Base-by-base conservation (phyloP, 2,329 filamentous ascomycete genomes). In the Phoma sp. region DNA sequence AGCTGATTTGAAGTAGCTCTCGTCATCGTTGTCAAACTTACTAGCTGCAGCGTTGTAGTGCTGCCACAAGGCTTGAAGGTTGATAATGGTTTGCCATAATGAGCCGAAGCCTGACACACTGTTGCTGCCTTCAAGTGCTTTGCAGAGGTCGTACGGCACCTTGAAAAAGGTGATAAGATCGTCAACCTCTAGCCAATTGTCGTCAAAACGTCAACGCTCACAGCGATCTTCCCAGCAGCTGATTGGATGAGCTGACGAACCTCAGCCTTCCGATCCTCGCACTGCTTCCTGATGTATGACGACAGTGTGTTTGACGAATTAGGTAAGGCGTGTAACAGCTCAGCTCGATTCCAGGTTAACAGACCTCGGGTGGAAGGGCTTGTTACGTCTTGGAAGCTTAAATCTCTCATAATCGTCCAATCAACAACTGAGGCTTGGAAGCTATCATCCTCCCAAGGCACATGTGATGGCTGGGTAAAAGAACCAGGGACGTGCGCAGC, bases 111-210 rank as follows among this genome's bases (percentile, higher is more conserved):
- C 20, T 48, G 20, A 30, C 15, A 20, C 33, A 6, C 17, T 18
- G 17, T 36, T 36, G 17, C 15, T 20, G 7, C 15, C 33, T 20
- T 36, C 33, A 18, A 36, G 15, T 18, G 33, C 33, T 5, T 20
- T 18, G 7, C 33, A 36, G 33, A 36, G 33, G 18, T 36, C 33
- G 18, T 36, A 30, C 28, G 10, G 28, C 14, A 30, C 28, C 28
- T 30, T 30, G 6, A 56, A 36, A 25, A 56, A 37, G 32, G 50
- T 25, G 18, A 42, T 25, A 56, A 56, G 36, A 18, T 36, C n/a
- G n/a, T n/a, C n/a, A n/a, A n/a, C n/a, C n/a, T n/a, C n/a, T 37
- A n/a, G 10, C 25, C 25, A 9, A 5, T 4, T 3, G 34, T 25
- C 9, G 34, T 38, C 21, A 10, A 38, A 9, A 38, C 20, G 14